Percentiles rank a stretch among this genome's conserved stretches.
Evolutionary conservation across 164 flowering plant genomes (phyloP).

Genomic region (Akebia trifoliata): DNA sequence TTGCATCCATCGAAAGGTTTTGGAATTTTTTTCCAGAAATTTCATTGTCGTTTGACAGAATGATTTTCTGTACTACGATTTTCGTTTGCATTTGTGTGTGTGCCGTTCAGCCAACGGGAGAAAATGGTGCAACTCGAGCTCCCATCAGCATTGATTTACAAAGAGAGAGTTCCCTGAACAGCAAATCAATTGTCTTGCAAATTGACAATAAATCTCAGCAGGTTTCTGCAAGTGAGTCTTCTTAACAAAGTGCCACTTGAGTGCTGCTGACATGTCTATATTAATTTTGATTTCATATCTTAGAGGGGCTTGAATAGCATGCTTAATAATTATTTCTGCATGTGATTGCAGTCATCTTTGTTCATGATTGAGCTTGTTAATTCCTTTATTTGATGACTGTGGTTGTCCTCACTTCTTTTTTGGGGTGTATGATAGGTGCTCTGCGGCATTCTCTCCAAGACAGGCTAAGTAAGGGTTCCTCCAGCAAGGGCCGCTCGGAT

Average conservation of each 20-base stretch:
- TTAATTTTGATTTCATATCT: background rate
- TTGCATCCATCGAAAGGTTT: background rate
- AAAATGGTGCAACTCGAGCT: conserved; percentile 98
- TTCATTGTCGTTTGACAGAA: no score
- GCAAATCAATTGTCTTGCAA: conserved; percentile 70
- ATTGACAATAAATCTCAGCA: conserved; percentile 82
- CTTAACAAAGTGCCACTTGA: background rate
- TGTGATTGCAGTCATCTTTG: background rate
- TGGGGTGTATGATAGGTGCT: conserved; percentile 57
- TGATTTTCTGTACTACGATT: conserved; percentile 24
- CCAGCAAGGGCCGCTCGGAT: conserved; percentile 68
- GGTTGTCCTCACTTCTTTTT: conserved; percentile 1
- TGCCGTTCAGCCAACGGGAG: conserved; percentile 85
- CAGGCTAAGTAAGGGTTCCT: conserved; percentile 73
- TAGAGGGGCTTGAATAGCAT: background rate
- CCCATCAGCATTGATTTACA: conserved; percentile 76
- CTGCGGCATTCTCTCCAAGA: conserved; percentile 95
- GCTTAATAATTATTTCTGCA: background rate
- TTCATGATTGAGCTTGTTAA: background rate
- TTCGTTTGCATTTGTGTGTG: background rate
- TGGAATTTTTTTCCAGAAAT: background rate
- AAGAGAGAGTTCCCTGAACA: conserved; percentile 68
- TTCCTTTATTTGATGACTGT: background rate
- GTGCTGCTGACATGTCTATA: no score
- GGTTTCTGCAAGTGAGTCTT: conserved; percentile 81